A percentile compares a stretch with the other conserved stretches of the same genome.
Conservation (phyloP, 768 basidiomycete species). For the Mycena galericulata region DNA sequence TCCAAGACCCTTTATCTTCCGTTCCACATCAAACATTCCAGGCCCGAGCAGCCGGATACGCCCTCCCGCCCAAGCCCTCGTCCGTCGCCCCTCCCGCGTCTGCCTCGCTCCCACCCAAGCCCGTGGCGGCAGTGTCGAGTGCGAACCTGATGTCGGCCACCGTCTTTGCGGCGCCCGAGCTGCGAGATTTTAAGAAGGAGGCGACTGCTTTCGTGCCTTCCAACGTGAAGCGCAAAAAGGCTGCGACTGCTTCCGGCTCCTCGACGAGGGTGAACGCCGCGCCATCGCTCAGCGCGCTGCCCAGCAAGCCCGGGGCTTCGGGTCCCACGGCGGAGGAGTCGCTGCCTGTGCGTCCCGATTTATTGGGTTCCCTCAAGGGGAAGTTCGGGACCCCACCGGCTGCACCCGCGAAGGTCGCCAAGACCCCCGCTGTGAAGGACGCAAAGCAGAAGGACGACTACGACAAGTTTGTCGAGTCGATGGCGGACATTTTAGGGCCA, state of each 20-base stretch:
- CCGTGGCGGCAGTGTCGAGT: slow-evolving; percentile 43
- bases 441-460: slow-evolving; percentile 74
- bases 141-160: slow-evolving; percentile 67
- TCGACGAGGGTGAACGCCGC: slow-evolving; percentile 69
- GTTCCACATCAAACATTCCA: slow-evolving; percentile 85
- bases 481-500: slow-evolving; percentile 72
- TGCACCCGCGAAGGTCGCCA: slow-evolving; percentile 27
- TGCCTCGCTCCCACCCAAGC: slow-evolving; percentile 50
- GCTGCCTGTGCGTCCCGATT: slow-evolving; percentile 68
- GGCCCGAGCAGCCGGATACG: slow-evolving; percentile 62
- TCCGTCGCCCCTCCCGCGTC: slow-evolving; percentile 37
- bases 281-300: slow-evolving; percentile 57
- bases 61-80: slow-evolving; percentile 57
- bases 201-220: slow-evolving; percentile 92
- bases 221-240: slow-evolving; percentile 81
- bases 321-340: slow-evolving; percentile 46
- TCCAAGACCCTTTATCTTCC: slow-evolving; percentile 84
- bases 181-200: slow-evolving; percentile 96
- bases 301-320: slow-evolving; percentile 31
- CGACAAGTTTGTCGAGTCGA: slow-evolving; percentile 80
- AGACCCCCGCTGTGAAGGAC: slow-evolving; percentile 40
- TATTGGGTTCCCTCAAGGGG: slow-evolving; percentile 69
- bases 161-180: slow-evolving; percentile 85
- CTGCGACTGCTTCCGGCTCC: slow-evolving; percentile 46
- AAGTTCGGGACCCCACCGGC: slow-evolving; percentile 64